These are phyloP conservation scores for Nepenthes mirabilis DNA, from an alignment of 148 eudicot species.

Conservation along the genomic window DNA sequence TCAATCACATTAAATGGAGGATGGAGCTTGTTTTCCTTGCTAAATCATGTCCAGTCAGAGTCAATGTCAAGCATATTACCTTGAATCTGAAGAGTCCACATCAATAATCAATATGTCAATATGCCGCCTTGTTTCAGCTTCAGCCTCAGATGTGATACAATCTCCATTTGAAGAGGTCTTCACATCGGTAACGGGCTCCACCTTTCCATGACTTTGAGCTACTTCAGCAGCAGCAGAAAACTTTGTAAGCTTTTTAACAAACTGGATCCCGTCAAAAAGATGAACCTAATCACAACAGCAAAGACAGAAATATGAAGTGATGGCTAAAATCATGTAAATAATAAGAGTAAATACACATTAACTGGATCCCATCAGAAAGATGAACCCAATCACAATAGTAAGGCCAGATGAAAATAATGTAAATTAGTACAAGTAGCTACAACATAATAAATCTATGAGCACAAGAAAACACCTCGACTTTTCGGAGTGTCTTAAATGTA, in stretches of 20 bases:
- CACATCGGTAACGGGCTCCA: constrained; percentile 4
- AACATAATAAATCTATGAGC: too few species aligned
- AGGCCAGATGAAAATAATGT: too few species aligned
- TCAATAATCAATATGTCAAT: constrained; percentile 66
- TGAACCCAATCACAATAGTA: too few species aligned
- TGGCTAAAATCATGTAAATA: background rate
- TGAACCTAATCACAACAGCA: constrained; percentile 38
- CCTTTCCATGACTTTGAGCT: constrained; percentile 4
- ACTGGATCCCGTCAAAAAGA: constrained; percentile 76
- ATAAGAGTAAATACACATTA: too few species aligned
- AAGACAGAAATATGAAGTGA: constrained; percentile 2
- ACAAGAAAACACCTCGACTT: too few species aligned
- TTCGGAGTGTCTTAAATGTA: too few species aligned
- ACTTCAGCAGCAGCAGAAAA: constrained; percentile 9
- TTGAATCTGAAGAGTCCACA: constrained; percentile 85
- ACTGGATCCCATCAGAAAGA: too few species aligned
- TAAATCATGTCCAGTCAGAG: background rate
- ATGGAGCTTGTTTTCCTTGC: background rate
- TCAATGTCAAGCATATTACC: constrained; percentile 22
- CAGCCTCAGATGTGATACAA: constrained; percentile 8
- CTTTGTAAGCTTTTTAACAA: constrained; percentile 30
- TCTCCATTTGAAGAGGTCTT: constrained; percentile 13
- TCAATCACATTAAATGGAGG: background rate
- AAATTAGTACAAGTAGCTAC: too few species aligned
- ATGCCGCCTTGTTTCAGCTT: constrained; percentile 10